Percentiles rank a stretch among this genome's conserved stretches.
Conservation (phyloP, 1,284 basidiomycete species). For the Phlebopus sp. region DNA sequence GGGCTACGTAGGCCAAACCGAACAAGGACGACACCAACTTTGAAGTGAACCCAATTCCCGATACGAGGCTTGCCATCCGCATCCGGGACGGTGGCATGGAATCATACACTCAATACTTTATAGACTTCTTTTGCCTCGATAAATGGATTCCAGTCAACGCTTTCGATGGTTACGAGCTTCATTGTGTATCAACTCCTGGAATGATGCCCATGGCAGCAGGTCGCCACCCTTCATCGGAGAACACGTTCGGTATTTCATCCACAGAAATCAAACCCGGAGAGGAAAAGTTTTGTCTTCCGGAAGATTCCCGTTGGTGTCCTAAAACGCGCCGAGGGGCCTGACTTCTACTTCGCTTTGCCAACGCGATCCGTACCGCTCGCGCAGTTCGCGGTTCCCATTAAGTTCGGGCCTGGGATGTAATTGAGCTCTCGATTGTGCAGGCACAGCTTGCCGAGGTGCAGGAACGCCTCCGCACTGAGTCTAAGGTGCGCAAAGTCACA, state of each 20-base stretch:
- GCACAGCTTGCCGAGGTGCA: too few relatives aligned
- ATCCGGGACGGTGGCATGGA: conserved; percentile 2
- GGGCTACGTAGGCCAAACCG: too few relatives aligned
- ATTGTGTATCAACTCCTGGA: not conserved
- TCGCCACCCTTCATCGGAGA: not conserved
- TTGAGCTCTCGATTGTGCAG: too few relatives aligned
- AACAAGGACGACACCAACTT: too few relatives aligned
- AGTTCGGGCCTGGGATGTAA: too few relatives aligned
- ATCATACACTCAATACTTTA: not conserved
- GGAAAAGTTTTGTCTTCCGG: conserved; percentile 1
- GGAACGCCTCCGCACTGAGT: too few relatives aligned
- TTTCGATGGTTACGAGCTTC: not conserved
- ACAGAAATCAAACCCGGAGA: not conserved
- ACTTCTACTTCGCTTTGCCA: too few relatives aligned
- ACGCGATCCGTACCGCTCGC: too few relatives aligned
- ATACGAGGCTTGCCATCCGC: not conserved
- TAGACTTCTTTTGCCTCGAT: conserved; percentile 1
- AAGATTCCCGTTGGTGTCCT: not conserved
- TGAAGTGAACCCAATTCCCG: not conserved
- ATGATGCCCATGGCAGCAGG: not conserved
- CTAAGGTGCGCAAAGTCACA: too few relatives aligned
- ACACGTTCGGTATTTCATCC: not conserved
- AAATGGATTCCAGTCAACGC: not conserved
- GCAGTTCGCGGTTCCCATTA: too few relatives aligned
- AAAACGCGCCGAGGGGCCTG: not conserved